Conservation (phyloP, 2,329 filamentous ascomycete genomes). For the Fusarium papillatum region DNA sequence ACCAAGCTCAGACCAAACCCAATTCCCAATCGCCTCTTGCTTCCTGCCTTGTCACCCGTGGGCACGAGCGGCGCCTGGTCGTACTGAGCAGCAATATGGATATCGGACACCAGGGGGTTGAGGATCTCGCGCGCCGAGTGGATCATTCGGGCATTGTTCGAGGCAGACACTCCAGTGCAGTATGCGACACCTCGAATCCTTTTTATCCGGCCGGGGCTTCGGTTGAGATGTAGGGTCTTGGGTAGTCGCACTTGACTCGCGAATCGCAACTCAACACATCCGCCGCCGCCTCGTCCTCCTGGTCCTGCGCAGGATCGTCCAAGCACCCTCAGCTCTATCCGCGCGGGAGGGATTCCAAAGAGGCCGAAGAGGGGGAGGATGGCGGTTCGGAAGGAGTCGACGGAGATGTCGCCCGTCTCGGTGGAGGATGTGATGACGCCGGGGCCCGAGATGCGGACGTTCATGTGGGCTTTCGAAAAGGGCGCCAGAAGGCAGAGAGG, state of each 20-base stretch:
- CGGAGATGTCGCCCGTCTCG: conserved; percentile 86
- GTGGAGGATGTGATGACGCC: conserved; percentile 94
- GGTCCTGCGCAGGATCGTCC: conserved; percentile 83
- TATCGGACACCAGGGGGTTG: conserved; percentile 88
- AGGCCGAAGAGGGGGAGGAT: conserved; percentile 90
- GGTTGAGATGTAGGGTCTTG: conserved; percentile 90
- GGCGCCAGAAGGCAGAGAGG: conserved; percentile 92
- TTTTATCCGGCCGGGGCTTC: conserved; percentile 88
- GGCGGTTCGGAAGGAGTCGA: conserved; percentile 94
- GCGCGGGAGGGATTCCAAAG: conserved; percentile 85
- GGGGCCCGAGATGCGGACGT: conserved; percentile 89
- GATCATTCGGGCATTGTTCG: conserved; percentile 96
- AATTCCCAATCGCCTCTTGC: conserved; percentile 80
- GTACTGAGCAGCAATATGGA: conserved; percentile 89
- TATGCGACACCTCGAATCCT: conserved; percentile 94
- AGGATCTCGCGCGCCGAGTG: conserved; percentile 88
- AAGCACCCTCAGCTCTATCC: conserved; percentile 89
- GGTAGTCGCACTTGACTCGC: conserved; percentile 93
- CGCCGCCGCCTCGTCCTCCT: conserved; percentile 84
- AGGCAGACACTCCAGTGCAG: conserved; percentile 89
- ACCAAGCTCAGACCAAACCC: conserved; percentile 94
- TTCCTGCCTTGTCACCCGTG: conserved; percentile 66
- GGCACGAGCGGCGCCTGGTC: conserved; percentile 73
- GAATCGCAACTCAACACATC: conserved; percentile 94
- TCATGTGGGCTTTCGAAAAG: conserved; percentile 92